Evolutionary conservation across 2,329 filamentous ascomycete species (phyloP).

Genomic region (Epichloe sibirici): DNA sequence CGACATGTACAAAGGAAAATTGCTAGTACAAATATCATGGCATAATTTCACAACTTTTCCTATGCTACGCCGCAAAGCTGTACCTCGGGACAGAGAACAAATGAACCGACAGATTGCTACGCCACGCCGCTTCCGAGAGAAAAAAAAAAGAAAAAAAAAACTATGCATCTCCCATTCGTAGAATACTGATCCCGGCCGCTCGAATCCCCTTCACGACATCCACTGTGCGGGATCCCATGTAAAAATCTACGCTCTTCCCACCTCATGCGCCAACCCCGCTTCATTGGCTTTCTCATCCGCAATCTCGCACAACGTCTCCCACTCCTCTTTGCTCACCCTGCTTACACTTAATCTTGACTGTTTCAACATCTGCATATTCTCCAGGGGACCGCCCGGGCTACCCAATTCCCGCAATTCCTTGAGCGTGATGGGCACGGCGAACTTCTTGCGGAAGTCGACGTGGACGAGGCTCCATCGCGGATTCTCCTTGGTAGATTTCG

Average conservation of each 20-base stretch:
- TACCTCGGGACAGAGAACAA: no score
- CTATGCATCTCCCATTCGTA: background rate
- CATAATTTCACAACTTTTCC: no score
- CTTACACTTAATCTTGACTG: constrained; percentile 74
- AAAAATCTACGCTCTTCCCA: constrained; percentile 1
- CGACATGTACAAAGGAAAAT: no score
- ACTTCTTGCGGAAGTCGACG: constrained; percentile 77
- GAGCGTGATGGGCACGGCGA: constrained; percentile 57
- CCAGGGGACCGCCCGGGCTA: constrained; percentile 42
- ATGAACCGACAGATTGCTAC: no score
- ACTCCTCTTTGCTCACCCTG: constrained; percentile 51
- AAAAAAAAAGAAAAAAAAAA: no score
- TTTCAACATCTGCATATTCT: constrained; percentile 72
- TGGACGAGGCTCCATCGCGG: constrained; percentile 76
- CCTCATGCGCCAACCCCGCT: constrained; percentile 26
- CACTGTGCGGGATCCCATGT: background rate
- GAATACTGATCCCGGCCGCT: background rate
- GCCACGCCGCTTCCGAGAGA: no score
- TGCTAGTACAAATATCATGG: no score
- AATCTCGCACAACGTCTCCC: constrained; percentile 47
- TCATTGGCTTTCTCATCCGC: constrained; percentile 31
- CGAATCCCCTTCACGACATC: background rate
- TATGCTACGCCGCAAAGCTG: no score
- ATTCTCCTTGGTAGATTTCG: constrained; percentile 46
- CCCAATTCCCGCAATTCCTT: constrained; percentile 58